These are phyloP conservation scores for Lichina pygmaea DNA, from an alignment of 495 filamentous ascomycete genomes.

Conservation along the genomic window DNA sequence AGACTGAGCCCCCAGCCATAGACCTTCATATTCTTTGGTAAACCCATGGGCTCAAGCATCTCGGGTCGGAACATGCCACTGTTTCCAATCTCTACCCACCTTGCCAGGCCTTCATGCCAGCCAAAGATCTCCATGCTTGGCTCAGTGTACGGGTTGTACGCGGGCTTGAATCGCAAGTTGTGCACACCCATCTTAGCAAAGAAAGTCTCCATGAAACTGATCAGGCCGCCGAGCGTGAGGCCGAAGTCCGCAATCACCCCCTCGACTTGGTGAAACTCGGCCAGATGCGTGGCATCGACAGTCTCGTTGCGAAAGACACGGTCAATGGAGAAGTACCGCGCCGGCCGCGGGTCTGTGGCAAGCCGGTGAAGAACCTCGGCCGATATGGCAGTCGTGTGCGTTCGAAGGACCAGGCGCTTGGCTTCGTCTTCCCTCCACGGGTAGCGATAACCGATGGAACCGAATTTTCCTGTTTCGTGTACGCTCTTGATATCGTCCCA, in stretches of 20 bases:
- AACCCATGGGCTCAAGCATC: slow-evolving; percentile 75
- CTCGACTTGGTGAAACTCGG: slow-evolving; percentile 96
- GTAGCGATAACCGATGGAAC: slow-evolving; percentile 85
- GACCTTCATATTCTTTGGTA: slow-evolving; percentile 65
- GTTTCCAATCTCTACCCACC: slow-evolving; percentile 94
- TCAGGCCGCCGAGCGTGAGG: slow-evolving; percentile 71
- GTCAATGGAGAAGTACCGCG: slow-evolving; percentile 92
- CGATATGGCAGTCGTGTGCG: slow-evolving; percentile 81
- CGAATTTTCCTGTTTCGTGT: slow-evolving; percentile 67
- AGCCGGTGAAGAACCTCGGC: slow-evolving; percentile 75
- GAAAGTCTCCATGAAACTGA: slow-evolving; percentile 93
- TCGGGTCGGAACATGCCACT: slow-evolving; percentile 95
- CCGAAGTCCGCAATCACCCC: slow-evolving; percentile 93
- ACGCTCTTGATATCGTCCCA: slow-evolving; percentile 65
- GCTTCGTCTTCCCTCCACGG: slow-evolving; percentile 80
- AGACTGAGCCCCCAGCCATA: slow-evolving; percentile 81
- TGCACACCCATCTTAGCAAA: slow-evolving; percentile 87
- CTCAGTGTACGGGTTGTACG: slow-evolving; percentile 98
- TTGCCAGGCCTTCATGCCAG: slow-evolving; percentile 66
- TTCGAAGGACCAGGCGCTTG: slow-evolving; percentile 68
- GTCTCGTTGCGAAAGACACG: slow-evolving; percentile 91
- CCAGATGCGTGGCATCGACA: slow-evolving; percentile 86
- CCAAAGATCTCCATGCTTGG: slow-evolving; percentile 93
- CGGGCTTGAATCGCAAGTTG: slow-evolving; percentile 75
- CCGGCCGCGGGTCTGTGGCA: slow-evolving; percentile 51